Evolutionary conservation across 768 basidiomycete genomes (phyloP).

Genomic region (Amanita thiersii): DNA sequence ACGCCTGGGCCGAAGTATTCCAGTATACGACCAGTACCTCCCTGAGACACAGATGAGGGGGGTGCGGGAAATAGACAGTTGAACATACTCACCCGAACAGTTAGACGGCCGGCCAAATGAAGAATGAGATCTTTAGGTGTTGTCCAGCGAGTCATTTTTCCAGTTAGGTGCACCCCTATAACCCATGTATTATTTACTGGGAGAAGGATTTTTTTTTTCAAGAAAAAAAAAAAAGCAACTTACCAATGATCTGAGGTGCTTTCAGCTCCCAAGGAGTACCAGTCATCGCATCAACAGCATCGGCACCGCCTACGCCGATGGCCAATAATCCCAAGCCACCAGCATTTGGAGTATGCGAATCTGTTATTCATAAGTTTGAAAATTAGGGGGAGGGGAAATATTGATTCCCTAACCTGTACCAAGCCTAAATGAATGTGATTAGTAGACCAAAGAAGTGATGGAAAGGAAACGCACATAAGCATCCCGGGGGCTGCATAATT

Average conservation of each 20-base stretch:
- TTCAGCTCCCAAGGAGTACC: conserved; percentile 98
- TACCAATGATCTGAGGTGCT: conserved; percentile 78
- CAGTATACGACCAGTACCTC: conserved; percentile 91
- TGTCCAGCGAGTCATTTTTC: conserved; percentile 82
- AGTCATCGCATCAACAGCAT: conserved; percentile 97
- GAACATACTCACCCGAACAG: conserved; percentile 66
- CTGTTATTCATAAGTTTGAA: conserved; percentile 23
- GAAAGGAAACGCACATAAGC: conserved; percentile 55
- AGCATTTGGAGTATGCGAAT: conserved; percentile 97
- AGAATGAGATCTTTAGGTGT: conserved; percentile 96
- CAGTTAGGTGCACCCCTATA: conserved; percentile 80
- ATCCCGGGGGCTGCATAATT: conserved; percentile 95
- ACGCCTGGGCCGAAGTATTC: conserved; percentile 98
- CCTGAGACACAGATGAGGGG: conserved; percentile 35
- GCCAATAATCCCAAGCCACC: conserved; percentile 95
- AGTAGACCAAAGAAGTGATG: not conserved
- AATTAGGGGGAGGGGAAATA: not conserved
- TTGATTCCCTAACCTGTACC: conserved; percentile 52
- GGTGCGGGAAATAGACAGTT: not conserved
- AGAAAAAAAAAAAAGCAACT: conserved; percentile 18
- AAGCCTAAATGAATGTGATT: conserved; percentile 39
- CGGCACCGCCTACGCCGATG: conserved; percentile 98
- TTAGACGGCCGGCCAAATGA: conserved; percentile 88
- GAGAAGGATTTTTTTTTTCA: not conserved
- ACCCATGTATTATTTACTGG: too few species aligned